These are phyloP conservation scores for Coemansia sp. DNA, from an alignment of 192 early-diverging fungal species.

Conservation along the genomic window DNA sequence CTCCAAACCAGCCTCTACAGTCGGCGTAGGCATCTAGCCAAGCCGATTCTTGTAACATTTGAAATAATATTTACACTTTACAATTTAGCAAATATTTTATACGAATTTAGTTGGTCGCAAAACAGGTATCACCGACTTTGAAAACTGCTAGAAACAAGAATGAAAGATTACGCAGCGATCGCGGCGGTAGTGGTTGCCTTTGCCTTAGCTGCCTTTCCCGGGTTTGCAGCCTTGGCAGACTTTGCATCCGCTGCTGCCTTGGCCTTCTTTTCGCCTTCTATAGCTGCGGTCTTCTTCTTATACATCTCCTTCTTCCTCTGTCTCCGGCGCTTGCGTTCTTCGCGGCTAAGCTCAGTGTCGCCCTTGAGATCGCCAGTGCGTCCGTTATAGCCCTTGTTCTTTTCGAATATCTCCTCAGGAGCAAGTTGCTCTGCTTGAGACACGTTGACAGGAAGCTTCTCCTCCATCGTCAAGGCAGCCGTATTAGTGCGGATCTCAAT, in stretches of 20 bases:
- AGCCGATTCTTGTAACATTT: too few species aligned
- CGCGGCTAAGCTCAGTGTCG: slow-evolving; percentile 73
- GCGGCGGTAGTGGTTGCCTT: too few species aligned
- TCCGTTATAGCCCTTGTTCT: slow-evolving; percentile 57
- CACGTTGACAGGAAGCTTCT: slow-evolving; percentile 86
- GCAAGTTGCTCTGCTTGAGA: slow-evolving; percentile 79
- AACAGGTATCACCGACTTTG: too few species aligned
- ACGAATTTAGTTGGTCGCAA: too few species aligned
- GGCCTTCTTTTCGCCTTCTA: slow-evolving; percentile 6
- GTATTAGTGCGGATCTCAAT: slow-evolving; percentile 75
- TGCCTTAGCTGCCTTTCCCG: neutral
- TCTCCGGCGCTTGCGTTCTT: slow-evolving; percentile 72
- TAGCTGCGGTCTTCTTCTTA: slow-evolving; percentile 57
- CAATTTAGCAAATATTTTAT: too few species aligned
- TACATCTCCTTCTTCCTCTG: slow-evolving; percentile 66
- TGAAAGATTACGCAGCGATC: too few species aligned
- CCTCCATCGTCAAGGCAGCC: slow-evolving; percentile 91
- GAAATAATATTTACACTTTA: too few species aligned
- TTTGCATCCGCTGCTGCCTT: too few species aligned
- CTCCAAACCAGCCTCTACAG: neutral
- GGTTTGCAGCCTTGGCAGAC: neutral
- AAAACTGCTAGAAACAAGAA: too few species aligned
- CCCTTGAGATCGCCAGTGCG: slow-evolving; percentile 66
- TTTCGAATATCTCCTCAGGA: slow-evolving; percentile 88
- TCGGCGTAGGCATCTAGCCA: neutral